Evolutionary conservation across 2,329 filamentous ascomycete species (phyloP).

Genomic region (Penicillium expansum): DNA sequence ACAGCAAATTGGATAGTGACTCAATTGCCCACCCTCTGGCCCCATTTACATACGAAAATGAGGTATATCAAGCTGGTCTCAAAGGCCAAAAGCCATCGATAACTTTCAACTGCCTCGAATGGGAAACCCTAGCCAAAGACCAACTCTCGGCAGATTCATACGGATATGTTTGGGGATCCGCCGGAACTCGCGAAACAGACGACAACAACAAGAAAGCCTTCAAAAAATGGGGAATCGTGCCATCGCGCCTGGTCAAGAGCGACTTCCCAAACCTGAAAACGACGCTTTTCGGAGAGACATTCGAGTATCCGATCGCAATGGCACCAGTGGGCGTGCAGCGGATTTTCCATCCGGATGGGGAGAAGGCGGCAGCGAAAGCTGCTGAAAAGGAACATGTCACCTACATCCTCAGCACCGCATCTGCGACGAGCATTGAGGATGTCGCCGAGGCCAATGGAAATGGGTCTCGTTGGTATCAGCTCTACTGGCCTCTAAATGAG

Average conservation of each 20-base stretch:
- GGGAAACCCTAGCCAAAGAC: conserved; percentile 53
- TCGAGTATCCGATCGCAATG: conserved; percentile 56
- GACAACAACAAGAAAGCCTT: conserved; percentile 33
- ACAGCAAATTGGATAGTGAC: neutral
- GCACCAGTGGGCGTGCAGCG: conserved; percentile 68
- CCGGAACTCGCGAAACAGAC: conserved; percentile 39
- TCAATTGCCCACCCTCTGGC: neutral
- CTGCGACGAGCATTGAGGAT: conserved; percentile 62
- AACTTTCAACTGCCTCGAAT: conserved; percentile 56
- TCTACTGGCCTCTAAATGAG: conserved; percentile 63
- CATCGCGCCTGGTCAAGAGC: conserved; percentile 28
- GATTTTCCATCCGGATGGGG: conserved; percentile 63
- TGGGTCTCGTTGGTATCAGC: conserved; percentile 65
- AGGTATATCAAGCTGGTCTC: conserved; percentile 50
- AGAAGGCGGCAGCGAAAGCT: conserved; percentile 60
- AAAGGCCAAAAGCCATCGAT: conserved; percentile 48
- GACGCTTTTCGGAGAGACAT: conserved; percentile 51
- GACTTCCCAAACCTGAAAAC: conserved; percentile 48
- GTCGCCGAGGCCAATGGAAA: conserved; percentile 57
- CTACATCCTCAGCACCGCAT: conserved; percentile 65
- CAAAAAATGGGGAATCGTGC: conserved; percentile 28
- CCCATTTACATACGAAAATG: conserved; percentile 31
- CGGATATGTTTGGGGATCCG: conserved; percentile 59
- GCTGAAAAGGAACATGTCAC: conserved; percentile 60
- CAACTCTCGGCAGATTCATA: conserved; percentile 51